These are phyloP conservation scores for Diaporthe sp. DNA, from an alignment of 2,329 filamentous ascomycete genomes.

Conservation along the genomic window DNA sequence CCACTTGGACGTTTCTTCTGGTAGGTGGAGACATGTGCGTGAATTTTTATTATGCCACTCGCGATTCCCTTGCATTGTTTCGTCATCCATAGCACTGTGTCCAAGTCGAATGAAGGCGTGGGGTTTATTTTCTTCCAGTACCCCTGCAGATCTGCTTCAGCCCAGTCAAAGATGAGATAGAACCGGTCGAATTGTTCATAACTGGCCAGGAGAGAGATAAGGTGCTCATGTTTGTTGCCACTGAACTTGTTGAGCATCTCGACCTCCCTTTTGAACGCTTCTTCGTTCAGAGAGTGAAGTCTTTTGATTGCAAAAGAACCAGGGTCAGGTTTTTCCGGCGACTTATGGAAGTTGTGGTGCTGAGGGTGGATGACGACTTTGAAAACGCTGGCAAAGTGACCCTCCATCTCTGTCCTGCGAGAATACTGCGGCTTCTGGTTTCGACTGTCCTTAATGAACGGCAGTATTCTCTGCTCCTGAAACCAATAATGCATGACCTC, in stretches of 20 bases:
- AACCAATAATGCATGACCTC: not conserved
- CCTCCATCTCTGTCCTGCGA: constrained; percentile 3
- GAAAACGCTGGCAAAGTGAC: constrained; percentile 38
- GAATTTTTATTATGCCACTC: constrained; percentile 39
- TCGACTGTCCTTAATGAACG: constrained; percentile 7
- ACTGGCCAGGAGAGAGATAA: constrained; percentile 43
- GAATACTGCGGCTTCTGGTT: not conserved
- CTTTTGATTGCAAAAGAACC: constrained; percentile 38
- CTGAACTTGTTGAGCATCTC: constrained; percentile 43
- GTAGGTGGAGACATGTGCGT: constrained; percentile 17
- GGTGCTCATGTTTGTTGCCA: constrained; percentile 35
- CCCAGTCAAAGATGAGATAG: constrained; percentile 43
- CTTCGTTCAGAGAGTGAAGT: constrained; percentile 28
- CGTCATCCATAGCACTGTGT: constrained; percentile 38
- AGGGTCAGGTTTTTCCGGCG: not conserved
- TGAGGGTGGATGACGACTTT: constrained; percentile 40
- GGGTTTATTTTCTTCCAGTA: constrained; percentile 35
- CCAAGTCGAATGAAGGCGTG: rapidly evolving
- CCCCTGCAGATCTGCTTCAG: constrained; percentile 38
- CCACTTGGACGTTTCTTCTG: not conserved
- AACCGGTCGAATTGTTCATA: constrained; percentile 38
- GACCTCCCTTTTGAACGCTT: constrained; percentile 40
- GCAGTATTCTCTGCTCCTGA: not conserved
- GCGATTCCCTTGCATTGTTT: constrained; percentile 41
- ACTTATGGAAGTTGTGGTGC: constrained; percentile 40